Percentiles rank a stretch among this genome's conserved stretches.
These are phyloP conservation scores for Xylariaceae sp. DNA, from an alignment of 2,329 filamentous ascomycete species.

Conservation along the genomic window DNA sequence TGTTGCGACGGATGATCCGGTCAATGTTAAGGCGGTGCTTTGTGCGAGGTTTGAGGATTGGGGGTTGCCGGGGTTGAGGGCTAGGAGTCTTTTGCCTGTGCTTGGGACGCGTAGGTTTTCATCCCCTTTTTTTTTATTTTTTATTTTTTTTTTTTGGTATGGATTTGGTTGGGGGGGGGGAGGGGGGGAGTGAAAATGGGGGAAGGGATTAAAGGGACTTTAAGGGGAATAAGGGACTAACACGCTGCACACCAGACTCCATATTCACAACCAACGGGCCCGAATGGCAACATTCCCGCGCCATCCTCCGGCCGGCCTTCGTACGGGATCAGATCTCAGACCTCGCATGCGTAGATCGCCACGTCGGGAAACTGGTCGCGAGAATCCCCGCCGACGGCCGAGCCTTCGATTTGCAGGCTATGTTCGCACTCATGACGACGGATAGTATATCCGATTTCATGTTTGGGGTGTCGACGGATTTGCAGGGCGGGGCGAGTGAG, in stretches of 20 bases:
- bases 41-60: constrained; percentile 47
- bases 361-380: constrained; percentile 56
- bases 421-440: constrained; percentile 62
- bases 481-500: constrained; percentile 34
- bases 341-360: constrained; percentile 63
- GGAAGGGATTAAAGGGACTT: background rate
- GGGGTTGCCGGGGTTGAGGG: constrained; percentile 37
- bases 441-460: constrained; percentile 64
- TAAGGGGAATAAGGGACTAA: background rate
- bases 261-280: constrained; percentile 52
- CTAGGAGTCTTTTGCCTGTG: constrained; percentile 37
- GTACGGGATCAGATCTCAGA: constrained; percentile 56
- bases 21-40: constrained; percentile 52
- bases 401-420: constrained; percentile 54
- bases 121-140: background rate
- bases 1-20: constrained; percentile 27
- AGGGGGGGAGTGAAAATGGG: background rate
- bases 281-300: constrained; percentile 48
- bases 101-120: constrained; percentile 38
- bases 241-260: constrained; percentile 26
- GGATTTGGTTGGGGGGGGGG: too few relatives aligned
- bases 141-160: too few relatives aligned
- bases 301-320: constrained; percentile 50
- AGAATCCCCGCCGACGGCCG: constrained; percentile 52
- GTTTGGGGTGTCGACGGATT: constrained; percentile 42